These are phyloP conservation scores for Penicillium crystallinum DNA, from an alignment of 495 filamentous ascomycete genomes.

Conservation along the genomic window DNA sequence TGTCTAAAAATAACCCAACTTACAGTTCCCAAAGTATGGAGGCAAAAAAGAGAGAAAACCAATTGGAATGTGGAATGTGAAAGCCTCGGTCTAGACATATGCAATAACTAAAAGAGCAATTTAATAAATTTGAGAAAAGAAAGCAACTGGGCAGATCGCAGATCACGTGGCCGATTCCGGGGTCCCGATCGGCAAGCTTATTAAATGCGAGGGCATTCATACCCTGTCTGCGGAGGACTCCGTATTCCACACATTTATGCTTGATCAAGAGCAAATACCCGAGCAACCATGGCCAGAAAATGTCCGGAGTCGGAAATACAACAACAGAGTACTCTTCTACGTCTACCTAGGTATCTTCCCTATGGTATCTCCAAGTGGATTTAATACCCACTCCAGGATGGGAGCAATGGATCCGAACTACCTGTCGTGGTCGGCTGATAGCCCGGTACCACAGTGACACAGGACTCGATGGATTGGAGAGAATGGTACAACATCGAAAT, in stretches of 20 bases:
- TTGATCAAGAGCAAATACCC: too few species aligned
- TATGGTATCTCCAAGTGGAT: not conserved
- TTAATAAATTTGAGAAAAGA: too few species aligned
- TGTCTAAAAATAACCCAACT: slow-evolving; percentile 20
- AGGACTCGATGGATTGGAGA: slow-evolving; percentile 3
- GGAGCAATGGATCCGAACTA: not conserved
- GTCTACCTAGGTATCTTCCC: too few species aligned
- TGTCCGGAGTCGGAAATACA: too few species aligned
- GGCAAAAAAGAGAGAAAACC: not conserved
- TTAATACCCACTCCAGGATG: not conserved
- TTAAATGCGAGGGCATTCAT: too few species aligned
- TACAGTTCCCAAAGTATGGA: not conserved
- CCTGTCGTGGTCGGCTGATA: slow-evolving; percentile 1
- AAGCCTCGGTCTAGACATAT: not conserved
- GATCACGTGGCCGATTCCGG: not conserved
- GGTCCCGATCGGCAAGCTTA: not conserved
- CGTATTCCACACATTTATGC: too few species aligned
- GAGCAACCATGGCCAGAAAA: too few species aligned
- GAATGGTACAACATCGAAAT: not conserved
- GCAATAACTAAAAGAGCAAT: not conserved
- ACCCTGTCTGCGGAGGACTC: too few species aligned
- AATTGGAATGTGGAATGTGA: slow-evolving; percentile 3
- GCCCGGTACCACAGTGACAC: slow-evolving; percentile 7
- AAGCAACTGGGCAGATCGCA: too few species aligned
- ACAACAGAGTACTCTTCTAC: too few species aligned